Evolutionary conservation across 192 early-diverging fungal species (phyloP), one percentile per base, ranked within the genome.

Genomic region (Podila epigama): DNA sequence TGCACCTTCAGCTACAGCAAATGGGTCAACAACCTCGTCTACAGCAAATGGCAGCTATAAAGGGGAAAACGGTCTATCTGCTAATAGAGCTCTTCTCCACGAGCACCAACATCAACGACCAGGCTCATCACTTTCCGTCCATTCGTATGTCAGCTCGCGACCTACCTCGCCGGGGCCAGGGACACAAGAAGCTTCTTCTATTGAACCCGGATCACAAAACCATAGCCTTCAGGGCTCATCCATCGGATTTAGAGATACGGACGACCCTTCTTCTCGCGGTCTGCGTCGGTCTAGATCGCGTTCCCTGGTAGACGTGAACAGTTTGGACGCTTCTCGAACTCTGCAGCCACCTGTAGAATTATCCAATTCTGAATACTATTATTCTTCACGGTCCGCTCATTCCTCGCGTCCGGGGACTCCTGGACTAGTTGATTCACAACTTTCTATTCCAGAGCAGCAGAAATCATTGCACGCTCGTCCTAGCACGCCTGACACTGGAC

Each of bases 131-230:
- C 39, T 77, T n/a, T 77, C 73, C 3, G 48, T 77, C 31, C 73
- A 77, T 33, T 77, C 73, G 1, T 68, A 77, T 53, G 40, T 53
- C 0, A 77, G 66, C 51, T 77, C 73, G 2, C 56, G 73, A 51
- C 31, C 73, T 18, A 22, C 22, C 1, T 77, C 73, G 32, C 73
- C 73, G 2, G 40, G 41, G 51, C 31, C 31, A 66, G 31, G 28
- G 32, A 22, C 32, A 36, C 34, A 57, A 32, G 55, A 35, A 41
- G 39, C 15, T 41, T 41, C 39, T 34, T 39, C n/a, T 20, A 28
- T 41, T n/a, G 34, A 58, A 9, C 25, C n/a, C 6, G 35, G 28
- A 22, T 57, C 55, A 39, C 55, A 55, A 32, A 33, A 28, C 13
- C 28, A 32, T 32, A 40, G 44, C 25, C 44, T 18, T 22, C 44